These are phyloP conservation scores for Ceratocystis papillata DNA, from an alignment of 2,329 filamentous ascomycete genomes.

Conservation along the genomic window DNA sequence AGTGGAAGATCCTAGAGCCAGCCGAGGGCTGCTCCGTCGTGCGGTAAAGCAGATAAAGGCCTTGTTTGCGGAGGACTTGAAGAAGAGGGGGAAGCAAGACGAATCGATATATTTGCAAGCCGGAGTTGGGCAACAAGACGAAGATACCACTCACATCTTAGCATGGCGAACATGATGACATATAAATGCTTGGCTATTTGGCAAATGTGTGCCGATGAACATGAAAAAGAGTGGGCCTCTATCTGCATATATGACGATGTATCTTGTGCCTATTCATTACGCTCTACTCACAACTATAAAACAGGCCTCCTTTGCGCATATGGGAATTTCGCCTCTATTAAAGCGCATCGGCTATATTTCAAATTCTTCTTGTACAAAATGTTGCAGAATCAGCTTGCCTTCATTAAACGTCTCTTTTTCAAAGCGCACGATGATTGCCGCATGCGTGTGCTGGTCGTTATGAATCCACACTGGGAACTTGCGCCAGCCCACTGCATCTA, in stretches of 20 bases:
- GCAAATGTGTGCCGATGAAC: not conserved
- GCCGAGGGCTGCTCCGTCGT: constrained; percentile 57
- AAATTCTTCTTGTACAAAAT: constrained; percentile 73
- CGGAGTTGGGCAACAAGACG: not conserved
- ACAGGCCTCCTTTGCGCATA: too few relatives aligned
- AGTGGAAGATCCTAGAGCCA: constrained; percentile 80
- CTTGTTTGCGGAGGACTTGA: not conserved
- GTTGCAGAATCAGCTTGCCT: constrained; percentile 63
- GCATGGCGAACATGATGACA: constrained; percentile 1
- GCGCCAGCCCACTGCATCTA: constrained; percentile 56
- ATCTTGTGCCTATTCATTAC: not conserved
- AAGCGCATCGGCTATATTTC: constrained; percentile 4
- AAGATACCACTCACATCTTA: not conserved
- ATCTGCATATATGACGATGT: not conserved
- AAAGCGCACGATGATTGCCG: constrained; percentile 74
- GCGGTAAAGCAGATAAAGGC: constrained; percentile 28
- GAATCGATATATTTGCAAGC: not conserved
- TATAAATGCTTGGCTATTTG: not conserved
- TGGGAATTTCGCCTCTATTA: not conserved
- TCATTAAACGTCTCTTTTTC: constrained; percentile 60
- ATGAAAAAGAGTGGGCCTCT: not conserved
- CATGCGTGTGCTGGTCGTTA: constrained; percentile 70
- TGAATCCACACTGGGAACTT: constrained; percentile 65
- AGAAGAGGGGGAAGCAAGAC: not conserved
- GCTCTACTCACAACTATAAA: not conserved